phyloP scores from a whole-genome alignment of 2,329 filamentous ascomycete species.

The Leptographium galeiforme region DNA sequence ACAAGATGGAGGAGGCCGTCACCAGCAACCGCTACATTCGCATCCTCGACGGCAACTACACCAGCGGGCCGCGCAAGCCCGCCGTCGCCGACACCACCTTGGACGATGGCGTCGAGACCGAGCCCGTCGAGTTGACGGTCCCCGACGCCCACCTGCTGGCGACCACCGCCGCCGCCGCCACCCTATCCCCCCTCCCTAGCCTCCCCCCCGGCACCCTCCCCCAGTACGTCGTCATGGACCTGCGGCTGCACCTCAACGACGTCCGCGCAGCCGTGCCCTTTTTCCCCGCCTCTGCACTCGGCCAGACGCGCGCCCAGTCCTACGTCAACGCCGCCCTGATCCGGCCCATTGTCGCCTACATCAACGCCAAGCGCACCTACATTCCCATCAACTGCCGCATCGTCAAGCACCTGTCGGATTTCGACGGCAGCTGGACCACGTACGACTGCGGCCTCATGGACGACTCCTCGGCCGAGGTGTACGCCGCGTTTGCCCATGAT shows the following conservation, averaged over 20 bases:
- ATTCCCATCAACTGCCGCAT: slow-evolving; percentile 92
- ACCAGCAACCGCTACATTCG: slow-evolving; percentile 57
- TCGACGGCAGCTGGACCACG: slow-evolving; percentile 89
- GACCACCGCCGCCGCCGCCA: background rate
- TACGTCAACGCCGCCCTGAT: slow-evolving; percentile 95
- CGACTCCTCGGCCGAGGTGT: slow-evolving; percentile 84
- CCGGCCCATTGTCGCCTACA: slow-evolving; percentile 92
- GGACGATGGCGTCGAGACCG: background rate
- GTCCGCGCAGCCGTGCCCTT: slow-evolving; percentile 85
- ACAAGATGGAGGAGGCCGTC: slow-evolving; percentile 86
- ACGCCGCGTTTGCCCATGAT: slow-evolving; percentile 84
- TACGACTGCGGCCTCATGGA: slow-evolving; percentile 92
- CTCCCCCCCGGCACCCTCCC: slow-evolving; percentile 40
- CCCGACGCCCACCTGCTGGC: background rate
- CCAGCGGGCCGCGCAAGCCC: background rate
- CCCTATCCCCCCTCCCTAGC: background rate
- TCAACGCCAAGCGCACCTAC: slow-evolving; percentile 88
- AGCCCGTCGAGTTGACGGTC: too few species aligned
- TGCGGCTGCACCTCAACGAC: slow-evolving; percentile 90
- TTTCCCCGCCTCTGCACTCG: slow-evolving; percentile 36
- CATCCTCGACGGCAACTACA: slow-evolving; percentile 34
- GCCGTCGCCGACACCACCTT: background rate
- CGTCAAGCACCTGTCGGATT: slow-evolving; percentile 77
- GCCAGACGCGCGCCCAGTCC: slow-evolving; percentile 62
- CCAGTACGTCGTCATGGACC: slow-evolving; percentile 81